Evolutionary conservation across 1,139 yeast genomes (phyloP), one percentile per base, ranked within the genome.

Genomic region (Lodderomyces parapsilosis): DNA sequence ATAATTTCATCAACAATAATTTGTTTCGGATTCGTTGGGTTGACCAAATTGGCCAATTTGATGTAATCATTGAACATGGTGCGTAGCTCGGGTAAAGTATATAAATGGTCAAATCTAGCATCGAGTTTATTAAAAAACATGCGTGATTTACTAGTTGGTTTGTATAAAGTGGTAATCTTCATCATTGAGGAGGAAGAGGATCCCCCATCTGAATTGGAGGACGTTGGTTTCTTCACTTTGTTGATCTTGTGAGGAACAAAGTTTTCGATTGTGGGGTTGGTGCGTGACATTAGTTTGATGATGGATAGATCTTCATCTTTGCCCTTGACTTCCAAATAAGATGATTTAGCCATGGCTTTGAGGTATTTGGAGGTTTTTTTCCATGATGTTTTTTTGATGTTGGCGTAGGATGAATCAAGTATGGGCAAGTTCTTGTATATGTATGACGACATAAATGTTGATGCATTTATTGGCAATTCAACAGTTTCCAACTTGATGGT

Each of bases 371-470:
- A 76, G 1, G 94, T 81, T 58, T 93, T 93, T 60, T 86, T 90
- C 95, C 95, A 91, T 2, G 91, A 80, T 0, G 96, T 83, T 55
- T 81, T 84, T 62, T 90, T 91, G 55, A 93, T 78, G 47, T 78
- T 81, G 36, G 88, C 77, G 37, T 71, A 72, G n/a, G 65, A 62
- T 1, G 76, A 60, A 49, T 79, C 80, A 35, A 71, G 55, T 11
- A 63, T 62, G 0, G 96, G 95, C n/a, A 91, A 65, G 59, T 89
- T 87, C 43, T 78, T 82, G 52, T 81, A 71, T 11, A 90, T 69
- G 55, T 82, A 80, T 38, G 74, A 77, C 0, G 93, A 77, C 76
- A 90, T 81, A 60, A 93, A 86, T 13, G 74, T 78, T 0, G 97
- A 88, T 1, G 96, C 73, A 3, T 75, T 67, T 1, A 86, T 69